These are phyloP conservation scores for Triticum monococcum DNA, from an alignment of 176 grass and related monocot genomes.

Conservation along the genomic window DNA sequence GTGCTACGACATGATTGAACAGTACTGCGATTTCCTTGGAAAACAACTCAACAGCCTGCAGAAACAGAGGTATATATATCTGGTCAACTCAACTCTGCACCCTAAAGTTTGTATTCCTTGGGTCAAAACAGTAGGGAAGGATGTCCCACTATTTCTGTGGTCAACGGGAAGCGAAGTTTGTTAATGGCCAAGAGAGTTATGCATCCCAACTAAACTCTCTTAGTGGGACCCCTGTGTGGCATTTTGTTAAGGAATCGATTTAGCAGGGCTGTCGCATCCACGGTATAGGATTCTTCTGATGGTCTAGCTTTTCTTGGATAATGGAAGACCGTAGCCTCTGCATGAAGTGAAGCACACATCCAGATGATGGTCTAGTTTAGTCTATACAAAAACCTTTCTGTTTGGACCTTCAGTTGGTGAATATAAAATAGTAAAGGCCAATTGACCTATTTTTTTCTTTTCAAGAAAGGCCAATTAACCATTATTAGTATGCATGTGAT, in stretches of 20 bases:
- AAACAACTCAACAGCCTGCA: constrained; percentile 67
- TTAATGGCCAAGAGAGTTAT: not conserved
- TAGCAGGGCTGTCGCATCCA: not conserved
- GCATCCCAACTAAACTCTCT: not conserved
- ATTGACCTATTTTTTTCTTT: too few relatives aligned
- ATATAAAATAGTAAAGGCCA: not conserved
- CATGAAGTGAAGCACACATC: not conserved
- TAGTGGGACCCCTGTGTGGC: not conserved
- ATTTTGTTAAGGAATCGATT: not conserved
- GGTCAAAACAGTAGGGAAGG: not conserved
- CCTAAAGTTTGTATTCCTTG: not conserved
- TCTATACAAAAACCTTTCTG: not conserved
- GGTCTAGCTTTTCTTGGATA: not conserved
- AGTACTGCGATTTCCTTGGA: constrained; percentile 56
- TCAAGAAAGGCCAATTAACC: not conserved
- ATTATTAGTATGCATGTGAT: not conserved
- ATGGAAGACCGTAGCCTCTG: not conserved
- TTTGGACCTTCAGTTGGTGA: not conserved
- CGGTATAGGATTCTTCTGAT: not conserved
- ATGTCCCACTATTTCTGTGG: not conserved
- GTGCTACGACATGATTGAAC: constrained; percentile 84
- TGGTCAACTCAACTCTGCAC: not conserved
- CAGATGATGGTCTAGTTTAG: not conserved
- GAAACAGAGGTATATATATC: constrained; percentile 58
- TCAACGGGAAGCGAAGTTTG: constrained; percentile 4